phyloP scores from a whole-genome alignment of 208 protist genomes.

The Trypanosoma caninum region DNA sequence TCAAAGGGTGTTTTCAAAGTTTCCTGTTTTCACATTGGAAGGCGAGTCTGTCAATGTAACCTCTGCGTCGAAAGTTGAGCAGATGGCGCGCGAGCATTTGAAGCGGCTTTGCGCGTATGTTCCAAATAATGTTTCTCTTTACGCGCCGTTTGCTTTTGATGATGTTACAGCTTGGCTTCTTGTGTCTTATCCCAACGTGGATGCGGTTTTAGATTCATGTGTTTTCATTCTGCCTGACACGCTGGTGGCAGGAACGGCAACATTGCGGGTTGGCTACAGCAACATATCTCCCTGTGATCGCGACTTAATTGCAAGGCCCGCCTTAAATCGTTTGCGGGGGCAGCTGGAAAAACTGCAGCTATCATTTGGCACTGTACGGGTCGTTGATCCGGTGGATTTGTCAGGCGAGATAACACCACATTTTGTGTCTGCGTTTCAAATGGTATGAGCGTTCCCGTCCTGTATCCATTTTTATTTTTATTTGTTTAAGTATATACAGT shows the following conservation, averaged over 20 bases:
- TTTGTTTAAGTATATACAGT: not conserved
- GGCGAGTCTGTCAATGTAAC: not conserved
- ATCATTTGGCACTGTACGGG: not conserved
- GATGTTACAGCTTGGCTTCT: constrained; percentile 21
- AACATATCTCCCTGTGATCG: not conserved
- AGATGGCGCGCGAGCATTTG: constrained; percentile 7
- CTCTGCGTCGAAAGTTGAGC: not conserved
- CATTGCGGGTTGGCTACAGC: not conserved
- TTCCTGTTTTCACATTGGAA: not conserved
- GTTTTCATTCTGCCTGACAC: constrained; percentile 8
- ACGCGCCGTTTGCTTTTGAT: not conserved
- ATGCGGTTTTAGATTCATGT: constrained; percentile 6
- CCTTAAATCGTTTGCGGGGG: not conserved
- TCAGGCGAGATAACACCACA: not conserved
- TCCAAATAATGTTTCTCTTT: constrained; percentile 4
- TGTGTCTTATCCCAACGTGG: constrained; percentile 22
- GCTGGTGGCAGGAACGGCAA: not conserved
- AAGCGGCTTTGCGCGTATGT: constrained; percentile 16
- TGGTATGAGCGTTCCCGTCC: not conserved
- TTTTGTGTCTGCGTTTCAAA: not conserved
- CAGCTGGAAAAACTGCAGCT: not conserved
- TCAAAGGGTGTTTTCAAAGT: constrained; percentile 7
- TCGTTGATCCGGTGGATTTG: not conserved
- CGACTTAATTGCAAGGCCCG: not conserved
- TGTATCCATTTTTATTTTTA: not conserved